Evolutionary conservation across 148 eudicot species (phyloP).

Genomic region (Pouteria glomerata): DNA sequence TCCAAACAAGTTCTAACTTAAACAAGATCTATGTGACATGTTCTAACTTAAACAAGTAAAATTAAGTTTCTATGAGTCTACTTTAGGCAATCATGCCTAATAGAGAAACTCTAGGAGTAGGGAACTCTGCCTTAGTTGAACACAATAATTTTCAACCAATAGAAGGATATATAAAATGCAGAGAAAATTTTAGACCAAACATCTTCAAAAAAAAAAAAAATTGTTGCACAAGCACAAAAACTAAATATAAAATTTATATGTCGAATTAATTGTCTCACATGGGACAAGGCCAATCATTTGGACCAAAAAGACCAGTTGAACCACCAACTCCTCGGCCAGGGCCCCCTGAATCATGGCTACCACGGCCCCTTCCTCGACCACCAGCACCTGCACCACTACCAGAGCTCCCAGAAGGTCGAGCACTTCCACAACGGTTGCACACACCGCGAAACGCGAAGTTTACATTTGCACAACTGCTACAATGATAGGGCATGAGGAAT

Average conservation of each 20-base stretch:
- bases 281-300: constrained; percentile 97
- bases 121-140: neutral
- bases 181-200: neutral
- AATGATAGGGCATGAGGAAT: constrained; percentile 28
- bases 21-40: too few relatives aligned
- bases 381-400: constrained; percentile 65
- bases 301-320: constrained; percentile 89
- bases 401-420: constrained; percentile 81
- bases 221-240: neutral
- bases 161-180: neutral
- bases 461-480: constrained; percentile 84
- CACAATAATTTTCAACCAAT: neutral
- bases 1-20: neutral
- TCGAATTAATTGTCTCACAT: constrained; percentile 54
- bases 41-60: neutral
- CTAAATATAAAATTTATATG: neutral
- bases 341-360: constrained; percentile 55
- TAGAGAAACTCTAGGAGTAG: neutral
- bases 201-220: neutral
- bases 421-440: constrained; percentile 99
- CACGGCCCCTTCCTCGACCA: constrained; percentile 94
- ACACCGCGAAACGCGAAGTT: constrained; percentile 97
- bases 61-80: neutral
- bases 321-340: constrained; percentile 51
- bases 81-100: neutral